Conservation (phyloP, 1,139 yeast genomes). For the Chernovozyma aurita region DNA sequence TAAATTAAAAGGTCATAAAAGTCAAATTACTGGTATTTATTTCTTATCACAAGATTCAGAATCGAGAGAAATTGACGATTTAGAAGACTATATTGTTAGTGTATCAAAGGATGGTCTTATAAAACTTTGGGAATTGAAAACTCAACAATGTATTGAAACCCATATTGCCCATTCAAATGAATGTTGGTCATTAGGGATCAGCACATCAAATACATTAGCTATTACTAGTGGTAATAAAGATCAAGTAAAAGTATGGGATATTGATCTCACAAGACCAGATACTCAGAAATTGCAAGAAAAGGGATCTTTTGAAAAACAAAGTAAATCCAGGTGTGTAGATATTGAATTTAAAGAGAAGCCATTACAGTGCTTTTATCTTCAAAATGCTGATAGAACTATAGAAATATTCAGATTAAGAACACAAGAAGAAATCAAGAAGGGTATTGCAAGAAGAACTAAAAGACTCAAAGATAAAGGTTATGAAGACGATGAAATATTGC, state of each 20-base stretch:
- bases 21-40: constrained; percentile 72
- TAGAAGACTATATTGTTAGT: constrained; percentile 70
- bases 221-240: constrained; percentile 78
- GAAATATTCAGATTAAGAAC: constrained; percentile 78
- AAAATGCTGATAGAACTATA: constrained; percentile 75
- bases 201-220: constrained; percentile 32
- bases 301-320: constrained; percentile 73
- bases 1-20: constrained; percentile 85
- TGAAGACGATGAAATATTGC: constrained; percentile 57
- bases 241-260: constrained; percentile 78
- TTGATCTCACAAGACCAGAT: constrained; percentile 53
- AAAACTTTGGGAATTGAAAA: constrained; percentile 87
- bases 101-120: constrained; percentile 86
- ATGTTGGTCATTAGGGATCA: constrained; percentile 77
- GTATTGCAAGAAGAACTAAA: constrained; percentile 72
- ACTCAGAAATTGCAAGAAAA: constrained; percentile 50
- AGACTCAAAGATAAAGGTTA: constrained; percentile 68
- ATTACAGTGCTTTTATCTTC: constrained; percentile 56
- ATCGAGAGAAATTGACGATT: constrained; percentile 38
- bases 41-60: constrained; percentile 38
- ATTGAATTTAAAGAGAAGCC: constrained; percentile 45
- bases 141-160: constrained; percentile 90
- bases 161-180: constrained; percentile 92
- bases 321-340: constrained; percentile 69
- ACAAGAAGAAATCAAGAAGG: constrained; percentile 75